Evolutionary conservation across 768 basidiomycete species (phyloP), one percentile per base, ranked within the genome.

Genomic region (Calvatia gigantea): DNA sequence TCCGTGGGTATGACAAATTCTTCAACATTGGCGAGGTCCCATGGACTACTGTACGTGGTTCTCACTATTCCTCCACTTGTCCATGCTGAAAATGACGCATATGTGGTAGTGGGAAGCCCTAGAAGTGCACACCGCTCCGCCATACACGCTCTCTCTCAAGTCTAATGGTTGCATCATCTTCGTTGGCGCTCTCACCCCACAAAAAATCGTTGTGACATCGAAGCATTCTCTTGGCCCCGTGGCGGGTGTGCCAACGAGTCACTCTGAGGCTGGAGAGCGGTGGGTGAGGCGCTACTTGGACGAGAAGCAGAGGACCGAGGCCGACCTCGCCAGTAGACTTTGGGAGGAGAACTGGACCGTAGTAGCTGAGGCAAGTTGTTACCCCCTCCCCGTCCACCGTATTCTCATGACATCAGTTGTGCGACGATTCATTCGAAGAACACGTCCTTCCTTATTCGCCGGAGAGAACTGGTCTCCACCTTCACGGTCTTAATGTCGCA

Each of bases 91-190:
- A 11, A 23, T 42, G 41, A 42, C 41, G 41, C 41, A 23, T 42
- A 7, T 19, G 14, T 42, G 9, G 31, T 51, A 96, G 93, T 97
- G 94, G 94, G 65, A 74, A 0, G 76, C 85, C 1, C 72, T 97
- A 33, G 79, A 87, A 59, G 65, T 70, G 3, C 80, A 91, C 57
- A 94, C 93, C 0, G 72, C 76, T 2, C 73, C 87, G 0, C 89
- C 93, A 0, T 98, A 97, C 65, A 84, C 85, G 15, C 76, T 98
- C 6, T 92, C 95, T 0, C 77, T 94, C 48, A 99, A 98, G 67
- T 93, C 92, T 0, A 98, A 98, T 59, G 96, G 95, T 6, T 98
- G 96, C 69, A 91, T 98, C 70, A 95, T 99, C 63, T 93, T 98
- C 71, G 86, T 98, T 63, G 88, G 87, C 0, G 89, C 95, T 0